Base-by-base conservation (phyloP, 805 yeast species). In the Metschnikowia lachancei region DNA sequence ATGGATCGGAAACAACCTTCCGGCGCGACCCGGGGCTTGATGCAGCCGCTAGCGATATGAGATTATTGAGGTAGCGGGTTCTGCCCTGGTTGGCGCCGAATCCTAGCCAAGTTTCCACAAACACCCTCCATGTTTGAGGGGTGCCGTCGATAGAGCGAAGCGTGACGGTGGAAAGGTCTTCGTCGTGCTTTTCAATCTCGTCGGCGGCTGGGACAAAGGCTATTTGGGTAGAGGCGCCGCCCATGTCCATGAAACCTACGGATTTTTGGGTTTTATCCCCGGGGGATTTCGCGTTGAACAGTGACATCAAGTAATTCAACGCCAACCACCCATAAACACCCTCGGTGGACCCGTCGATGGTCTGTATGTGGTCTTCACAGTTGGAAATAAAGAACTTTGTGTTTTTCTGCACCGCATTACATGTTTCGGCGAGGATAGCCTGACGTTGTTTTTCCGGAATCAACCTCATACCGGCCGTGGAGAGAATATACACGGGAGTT, bases 241-340 rank as follows among this genome's bases (percentile, higher is more conserved):
- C 99, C 99, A 94, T 94, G 64, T 94, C 99, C 92, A 94, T 85
- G 57, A 94, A 92, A 4, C 99, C 99, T 53, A 78, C 83, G 0
- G 96, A 82, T n/a, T 66, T 65, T 56, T 78, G 85, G 3, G 39
- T 54, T 10, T 61, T 63, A 2, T 52, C 45, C 20, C 16, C 40
- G 20, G 32, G 35, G 55, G 75, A 78, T 43, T 75, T 62, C 12
- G 8, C 14, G 50, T 83, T 74, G 40, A 87, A 70, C 49, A 78
- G 78, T 1, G 87, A 85, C 65, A 85, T 77, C 46, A 94, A 66
- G 65, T 92, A 94, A 63, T 94, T 94, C 39, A 94, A 71, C 0
- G 92, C 94, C 26, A 94, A 64, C 99, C 99, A 94, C 13, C 99
- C 99, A 61, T 88, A 94, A 8, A 92, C 63, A 1, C 98, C 99